phyloP scores from a whole-genome alignment of 2,329 filamentous ascomycete genomes.

The Achaetomium macrosporum region DNA sequence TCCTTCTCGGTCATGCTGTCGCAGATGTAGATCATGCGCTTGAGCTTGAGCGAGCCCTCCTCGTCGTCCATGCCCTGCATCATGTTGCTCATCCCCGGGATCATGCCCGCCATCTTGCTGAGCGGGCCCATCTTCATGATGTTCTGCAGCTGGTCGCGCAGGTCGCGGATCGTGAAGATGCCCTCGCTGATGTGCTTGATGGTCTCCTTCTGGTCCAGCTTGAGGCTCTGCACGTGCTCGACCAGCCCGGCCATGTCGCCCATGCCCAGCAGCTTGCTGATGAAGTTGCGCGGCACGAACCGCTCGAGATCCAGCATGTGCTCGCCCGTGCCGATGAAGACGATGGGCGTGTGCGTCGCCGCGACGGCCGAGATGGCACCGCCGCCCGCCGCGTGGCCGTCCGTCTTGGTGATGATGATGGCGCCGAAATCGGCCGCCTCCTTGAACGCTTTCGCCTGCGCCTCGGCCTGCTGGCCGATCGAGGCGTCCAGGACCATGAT shows the following conservation, averaged over 20 bases:
- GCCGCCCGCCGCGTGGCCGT: constrained; percentile 90
- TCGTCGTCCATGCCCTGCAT: constrained; percentile 97
- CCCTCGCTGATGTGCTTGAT: constrained; percentile 98
- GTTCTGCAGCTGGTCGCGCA: constrained; percentile 91
- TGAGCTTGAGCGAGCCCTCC: constrained; percentile 86
- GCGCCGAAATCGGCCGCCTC: constrained; percentile 94
- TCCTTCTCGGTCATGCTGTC: constrained; percentile 97
- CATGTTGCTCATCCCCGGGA: constrained; percentile 86
- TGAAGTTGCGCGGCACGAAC: constrained; percentile 88
- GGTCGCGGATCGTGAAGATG: constrained; percentile 89
- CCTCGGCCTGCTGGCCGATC: constrained; percentile 92
- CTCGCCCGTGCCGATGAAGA: constrained; percentile 96
- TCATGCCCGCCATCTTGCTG: constrained; percentile 98
- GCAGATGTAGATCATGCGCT: constrained; percentile 98
- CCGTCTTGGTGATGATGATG: constrained; percentile 98
- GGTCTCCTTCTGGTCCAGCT: constrained; percentile 95
- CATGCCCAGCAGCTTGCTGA: constrained; percentile 93
- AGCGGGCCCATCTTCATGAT: constrained; percentile 99
- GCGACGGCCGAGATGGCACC: constrained; percentile 97
- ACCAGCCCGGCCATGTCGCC: constrained; percentile 93
- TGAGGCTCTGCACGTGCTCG: constrained; percentile 92
- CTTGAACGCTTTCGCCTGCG: constrained; percentile 94
- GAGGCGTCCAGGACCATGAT: constrained; percentile 97
- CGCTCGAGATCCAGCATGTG: constrained; percentile 93
- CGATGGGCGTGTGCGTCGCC: constrained; percentile 92